phyloP scores from a whole-genome alignment of 2,329 filamentous ascomycete genomes.

The Zarea fungicola region DNA sequence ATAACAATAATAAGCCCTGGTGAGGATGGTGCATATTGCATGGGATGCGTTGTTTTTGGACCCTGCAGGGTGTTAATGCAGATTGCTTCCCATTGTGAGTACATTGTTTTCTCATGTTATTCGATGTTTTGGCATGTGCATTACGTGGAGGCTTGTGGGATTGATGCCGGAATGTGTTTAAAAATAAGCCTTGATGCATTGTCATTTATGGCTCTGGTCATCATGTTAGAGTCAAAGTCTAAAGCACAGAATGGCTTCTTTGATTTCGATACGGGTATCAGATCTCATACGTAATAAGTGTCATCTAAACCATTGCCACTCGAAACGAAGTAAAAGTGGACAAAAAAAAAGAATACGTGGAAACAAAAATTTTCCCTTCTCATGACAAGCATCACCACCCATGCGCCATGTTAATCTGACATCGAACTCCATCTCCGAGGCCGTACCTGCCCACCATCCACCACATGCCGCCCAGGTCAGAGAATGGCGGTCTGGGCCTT shows the following conservation, averaged over 20 bases:
- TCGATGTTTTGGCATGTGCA: too few relatives aligned
- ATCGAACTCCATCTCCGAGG: constrained; percentile 5
- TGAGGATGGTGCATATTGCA: constrained; percentile 8
- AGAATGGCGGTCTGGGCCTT: constrained; percentile 10
- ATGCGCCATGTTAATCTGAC: constrained; percentile 4
- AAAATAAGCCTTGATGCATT: too few relatives aligned
- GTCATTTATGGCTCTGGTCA: not conserved
- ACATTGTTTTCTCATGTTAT: not conserved
- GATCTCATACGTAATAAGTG: constrained; percentile 3
- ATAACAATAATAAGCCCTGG: not conserved
- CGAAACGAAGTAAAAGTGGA: not conserved
- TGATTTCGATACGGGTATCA: not conserved
- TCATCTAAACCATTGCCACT: not conserved
- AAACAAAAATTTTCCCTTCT: not conserved
- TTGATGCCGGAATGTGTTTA: too few relatives aligned
- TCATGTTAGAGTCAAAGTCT: not conserved
- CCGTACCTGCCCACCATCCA: not conserved
- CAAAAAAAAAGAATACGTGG: too few relatives aligned
- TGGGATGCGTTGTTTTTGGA: constrained; percentile 7
- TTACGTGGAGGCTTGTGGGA: too few relatives aligned
- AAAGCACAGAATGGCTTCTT: not conserved
- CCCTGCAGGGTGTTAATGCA: constrained; percentile 7
- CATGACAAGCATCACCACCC: not conserved
- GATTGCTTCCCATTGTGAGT: not conserved
- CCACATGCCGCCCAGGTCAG: not conserved